Base-by-base conservation (phyloP, 768 basidiomycete species). In the Psilocybe subaeruginosa region DNA sequence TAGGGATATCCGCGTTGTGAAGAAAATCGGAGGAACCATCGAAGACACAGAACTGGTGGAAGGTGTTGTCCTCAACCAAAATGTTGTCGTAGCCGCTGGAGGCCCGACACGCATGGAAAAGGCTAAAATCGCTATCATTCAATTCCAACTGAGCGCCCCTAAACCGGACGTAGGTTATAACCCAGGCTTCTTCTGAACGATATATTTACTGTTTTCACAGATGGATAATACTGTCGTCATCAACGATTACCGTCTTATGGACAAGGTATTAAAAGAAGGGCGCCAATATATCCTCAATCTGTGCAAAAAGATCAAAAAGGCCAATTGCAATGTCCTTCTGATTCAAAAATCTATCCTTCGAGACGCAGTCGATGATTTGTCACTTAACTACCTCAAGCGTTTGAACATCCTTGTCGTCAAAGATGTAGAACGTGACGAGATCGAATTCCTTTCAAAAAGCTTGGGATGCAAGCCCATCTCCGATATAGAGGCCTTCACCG, bases 161-260 rank as follows among this genome's bases (percentile, higher is more conserved):
- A 99, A 99, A 76, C 97, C 97, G 2, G 97, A 99, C 70, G 96
- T 97, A 73, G 63, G 92, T 76, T 35, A 16, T 45, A 19, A 0
- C 47, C n/a, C 49, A 47, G 57, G 31, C 54, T 9, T 37, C 19
- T 55, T 62, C 17, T 37, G 23, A 29, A 63, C 8, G 31, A 33
- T 37, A 52, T 71, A n/a, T 12, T 63, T 64, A 67, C 63, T 4
- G 62, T 31, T 4, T 33, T 61, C 45, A 17, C 67, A 98, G 96
- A 99, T 99, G 97, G 97, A 99, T 77, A 99, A 99, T 80, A 98
- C 97, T 4, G 95, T 99, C 47, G 91, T 99, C 54, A 98, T 99
- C 68, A 99, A 97, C 65, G 97, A 99, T 77, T 99, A 99, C 78
- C 90, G 97, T 16, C 97, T 98, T 74, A 99, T 99, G 97, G 97